Base-by-base conservation (phyloP, 192 early-diverging fungal species). In the Coemansia sp. region DNA sequence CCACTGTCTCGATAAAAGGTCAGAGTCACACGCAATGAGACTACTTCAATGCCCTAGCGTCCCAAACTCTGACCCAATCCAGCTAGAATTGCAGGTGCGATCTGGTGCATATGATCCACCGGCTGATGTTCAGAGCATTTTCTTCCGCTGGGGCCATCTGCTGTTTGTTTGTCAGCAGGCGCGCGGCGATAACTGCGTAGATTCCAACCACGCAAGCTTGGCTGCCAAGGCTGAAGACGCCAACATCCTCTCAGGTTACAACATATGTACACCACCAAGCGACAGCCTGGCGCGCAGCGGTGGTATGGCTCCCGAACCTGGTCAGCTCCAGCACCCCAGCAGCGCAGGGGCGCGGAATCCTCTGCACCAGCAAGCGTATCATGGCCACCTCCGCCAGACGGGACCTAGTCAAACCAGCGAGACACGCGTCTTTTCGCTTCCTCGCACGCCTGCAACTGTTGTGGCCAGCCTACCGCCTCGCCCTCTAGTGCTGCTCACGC, bases 91-190 rank as follows among this genome's bases (percentile, higher is more conserved):
- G 36, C 69, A 73, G 43, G 69, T 78, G 56, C 66, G 61, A n/a
- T 34, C 67, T 1, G 44, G 26, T 46, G 43, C 59, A 26, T 34
- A 63, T 11, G 62, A 52, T 2, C 39, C 55, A 12, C 46, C 45
- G 2, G 63, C 46, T 23, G 76, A 75, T 20, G 70, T 78, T 6
- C 72, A 84, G 61, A 67, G 64, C 36, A 58, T 84, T 30, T 35
- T 84, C 63, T 84, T 84, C 39, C 76, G 81, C n/a, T 84, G 81
- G 81, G 76, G 81, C 20, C 46, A 69, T 35, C 61, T 84, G 66
- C 57, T 84, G 62, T 84, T 84, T 72, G 77, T 78, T 48, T 78
- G 66, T 41, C 81, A 84, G 69, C 81, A 84, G 53, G 64, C 59
- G 58, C 77, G 73, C 35, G 59, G 72, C 63, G 75, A 77, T 53